These are phyloP conservation scores for Amaranthus palmeri DNA, from an alignment of 148 eudicot genomes.

Conservation along the genomic window DNA sequence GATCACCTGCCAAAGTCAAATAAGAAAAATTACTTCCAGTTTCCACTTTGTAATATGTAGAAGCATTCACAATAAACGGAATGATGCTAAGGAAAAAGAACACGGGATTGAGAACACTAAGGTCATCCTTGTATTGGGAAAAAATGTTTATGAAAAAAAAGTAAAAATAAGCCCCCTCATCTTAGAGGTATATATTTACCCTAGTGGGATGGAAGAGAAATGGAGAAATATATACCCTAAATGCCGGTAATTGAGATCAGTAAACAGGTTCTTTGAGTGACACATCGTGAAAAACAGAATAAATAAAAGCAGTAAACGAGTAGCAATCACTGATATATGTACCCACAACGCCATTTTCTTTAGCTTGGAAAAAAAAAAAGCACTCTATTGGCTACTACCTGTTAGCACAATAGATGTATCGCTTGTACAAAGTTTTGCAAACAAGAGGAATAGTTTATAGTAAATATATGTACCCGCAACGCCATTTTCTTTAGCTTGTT, in stretches of 20 bases:
- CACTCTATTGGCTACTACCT: neutral
- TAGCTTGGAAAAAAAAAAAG: neutral
- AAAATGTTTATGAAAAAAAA: too few species aligned
- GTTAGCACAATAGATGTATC: neutral
- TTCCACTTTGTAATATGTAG: neutral
- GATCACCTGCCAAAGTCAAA: constrained; percentile 58
- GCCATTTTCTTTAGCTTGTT: constrained; percentile 98
- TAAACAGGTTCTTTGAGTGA: neutral
- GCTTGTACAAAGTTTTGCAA: neutral
- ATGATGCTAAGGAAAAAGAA: too few species aligned
- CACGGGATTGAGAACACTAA: too few species aligned
- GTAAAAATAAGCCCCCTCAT: too few species aligned
- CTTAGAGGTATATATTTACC: too few species aligned
- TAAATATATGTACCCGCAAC: constrained; percentile 60
- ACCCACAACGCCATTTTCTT: neutral
- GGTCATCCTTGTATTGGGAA: too few species aligned
- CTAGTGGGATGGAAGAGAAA: too few species aligned
- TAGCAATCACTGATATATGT: too few species aligned
- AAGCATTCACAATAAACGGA: neutral
- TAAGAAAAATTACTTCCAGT: neutral
- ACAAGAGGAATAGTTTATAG: neutral
- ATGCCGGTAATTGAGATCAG: neutral
- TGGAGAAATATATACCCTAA: too few species aligned
- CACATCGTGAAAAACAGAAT: neutral
- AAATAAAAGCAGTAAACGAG: too few species aligned